Conservation (phyloP, 1,139 yeast species). For the Yamadazyma kanchanaburiensis region DNA sequence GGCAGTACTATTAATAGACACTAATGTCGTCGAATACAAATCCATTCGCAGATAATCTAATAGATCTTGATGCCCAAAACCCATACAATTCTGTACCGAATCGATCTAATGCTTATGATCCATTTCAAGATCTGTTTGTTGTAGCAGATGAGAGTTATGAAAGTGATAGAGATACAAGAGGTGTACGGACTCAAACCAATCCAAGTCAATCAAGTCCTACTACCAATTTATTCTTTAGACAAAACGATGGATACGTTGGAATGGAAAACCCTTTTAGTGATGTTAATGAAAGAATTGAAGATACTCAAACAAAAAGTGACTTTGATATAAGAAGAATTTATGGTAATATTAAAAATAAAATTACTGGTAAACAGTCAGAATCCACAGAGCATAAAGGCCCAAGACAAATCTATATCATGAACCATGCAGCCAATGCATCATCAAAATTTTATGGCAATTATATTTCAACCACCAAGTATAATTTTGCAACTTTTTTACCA, state of each 20-base stretch:
- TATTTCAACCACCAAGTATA: conserved; percentile 95
- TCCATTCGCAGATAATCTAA: conserved; percentile 19
- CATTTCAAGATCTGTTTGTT: conserved; percentile 13
- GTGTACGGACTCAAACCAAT: background rate
- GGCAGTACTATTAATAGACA: no score
- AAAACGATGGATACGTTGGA: conserved; percentile 11
- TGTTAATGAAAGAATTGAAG: conserved; percentile 9
- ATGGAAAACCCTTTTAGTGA: conserved; percentile 37
- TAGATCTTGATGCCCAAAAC: conserved; percentile 24
- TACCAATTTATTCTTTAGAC: conserved; percentile 4
- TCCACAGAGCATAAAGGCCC: conserved; percentile 35
- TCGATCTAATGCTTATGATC: conserved; percentile 10
- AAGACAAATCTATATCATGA: conserved; percentile 67
- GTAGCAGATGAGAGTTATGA: conserved; percentile 2
- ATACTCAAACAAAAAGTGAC: conserved; percentile 8
- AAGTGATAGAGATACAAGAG: background rate
- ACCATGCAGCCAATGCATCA: conserved; percentile 49
- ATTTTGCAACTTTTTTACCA: conserved; percentile 88
- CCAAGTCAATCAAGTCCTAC: background rate
- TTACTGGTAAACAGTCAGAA: conserved; percentile 8
- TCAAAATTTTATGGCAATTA: conserved; percentile 75
- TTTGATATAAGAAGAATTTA: conserved; percentile 15
- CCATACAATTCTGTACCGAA: conserved; percentile 6
- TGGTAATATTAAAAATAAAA: conserved; percentile 7
- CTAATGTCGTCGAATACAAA: background rate